Base-by-base conservation (phyloP, 768 basidiomycete species). In the Rhizopogon rudus region DNA sequence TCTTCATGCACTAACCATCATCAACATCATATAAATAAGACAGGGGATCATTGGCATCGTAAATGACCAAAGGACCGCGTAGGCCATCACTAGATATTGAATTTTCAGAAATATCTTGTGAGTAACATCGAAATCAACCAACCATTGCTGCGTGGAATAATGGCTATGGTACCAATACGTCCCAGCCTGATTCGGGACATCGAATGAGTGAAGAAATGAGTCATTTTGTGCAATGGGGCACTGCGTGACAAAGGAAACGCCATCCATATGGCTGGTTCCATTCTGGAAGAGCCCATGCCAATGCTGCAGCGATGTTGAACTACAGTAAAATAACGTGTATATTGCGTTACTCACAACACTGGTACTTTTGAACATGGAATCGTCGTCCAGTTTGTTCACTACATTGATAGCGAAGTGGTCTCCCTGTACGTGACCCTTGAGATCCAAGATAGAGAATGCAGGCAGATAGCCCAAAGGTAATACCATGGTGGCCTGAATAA, bases 261-360 rank as follows among this genome's bases (percentile, higher is more conserved):
- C 81, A 55, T 83, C 81, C 0, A 65, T 75, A 61, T 68, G 75
- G 57, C 72, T 77, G 25, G 75, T 73, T 2, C 66, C 63, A 2
- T 71, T 64, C 57, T 82, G 81, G 56, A 73, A 71, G 35, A 83
- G 55, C 10, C 81, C 80, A 57, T 82, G 81, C 81, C 80, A 83
- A 60, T 83, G 81, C 81, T 83, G 29, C 17, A 44, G 51, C 9
- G 33, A 6, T 17, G 22, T 29, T 60, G 31, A 59, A 31, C 13
- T 6, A 22, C n/a, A 2, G 5, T 22, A n/a, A 16, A 40, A 12
- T 16, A 43, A 28, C 6, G 4, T 35, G 17, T 4, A 35, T 12
- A 6, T 39, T 5, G 14, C 39, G 16, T 31, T n/a, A 58, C 65
- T 35, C 52, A 66, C 65, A 50, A 84, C 77, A 48, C 75, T 79